Base-by-base conservation (phyloP, 257 asterid species). In the Euphrasia confusa region DNA sequence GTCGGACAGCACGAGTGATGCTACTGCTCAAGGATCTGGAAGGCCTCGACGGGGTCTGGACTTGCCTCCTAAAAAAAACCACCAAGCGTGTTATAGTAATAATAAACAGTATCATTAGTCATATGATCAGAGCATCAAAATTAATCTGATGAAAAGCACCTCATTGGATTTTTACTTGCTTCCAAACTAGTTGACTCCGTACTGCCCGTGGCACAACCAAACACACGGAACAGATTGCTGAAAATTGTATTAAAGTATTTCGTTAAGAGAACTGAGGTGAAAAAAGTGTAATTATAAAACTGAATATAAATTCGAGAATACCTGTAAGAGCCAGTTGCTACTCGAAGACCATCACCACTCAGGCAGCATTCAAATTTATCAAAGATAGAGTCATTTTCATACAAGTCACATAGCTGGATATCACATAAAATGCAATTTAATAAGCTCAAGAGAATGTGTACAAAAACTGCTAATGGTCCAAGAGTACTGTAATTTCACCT, bases 281-380 rank as follows among this genome's bases (percentile, higher is more conserved):
- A 47, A 21, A 50, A 11, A 27, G 17, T 14, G 10, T 30, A 72
- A 48, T 0, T 37, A 60, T 35, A 14, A 60, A 68, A 54, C 13
- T 15, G 54, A 65, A 28, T 40, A 59, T 54, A 66, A 45, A 33
- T 37, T 37, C 42, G 30, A 54, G 64, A 71, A 55, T 72, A 85
- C 99, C 97, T 92, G 80, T 92, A 92, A 74, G 99, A 92, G 81
- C 99, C 99, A 79, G 99, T 92, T 59, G 99, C 95, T 32, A 89
- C 94, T 64, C 95, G 87, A 39, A 47, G 88, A 68, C 99, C 96
- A 49, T 89, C 97, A 15, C 99, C 99, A 61, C 99, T 92, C 67
- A 92, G 80, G 83, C 99, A 92, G 78, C 99, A 92, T 74, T 92
- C 97, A 54, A 92, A 92, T 75, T 92, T 92, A 72, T 92, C 99